Conservation (phyloP, 371 early-diverging fungal genomes). For the Mucor mucedo region DNA sequence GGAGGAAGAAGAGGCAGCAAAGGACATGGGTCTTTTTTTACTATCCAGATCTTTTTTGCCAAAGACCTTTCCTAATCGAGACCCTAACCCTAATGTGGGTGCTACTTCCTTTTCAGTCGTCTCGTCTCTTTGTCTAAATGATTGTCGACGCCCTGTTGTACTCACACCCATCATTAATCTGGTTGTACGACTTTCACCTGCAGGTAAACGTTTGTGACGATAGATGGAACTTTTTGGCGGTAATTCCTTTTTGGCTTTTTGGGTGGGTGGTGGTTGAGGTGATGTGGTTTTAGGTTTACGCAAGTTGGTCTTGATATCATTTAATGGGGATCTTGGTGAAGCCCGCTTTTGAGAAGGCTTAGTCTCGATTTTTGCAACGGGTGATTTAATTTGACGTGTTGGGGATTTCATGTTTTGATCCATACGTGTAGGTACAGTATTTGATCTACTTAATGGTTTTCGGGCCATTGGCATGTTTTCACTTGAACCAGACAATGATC, state of each 20-base stretch:
- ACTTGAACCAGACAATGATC: slow-evolving; percentile 1
- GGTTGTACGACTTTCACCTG: slow-evolving; percentile 46
- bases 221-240: slow-evolving; percentile 35
- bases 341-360: slow-evolving; percentile 6
- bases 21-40: slow-evolving; percentile 34
- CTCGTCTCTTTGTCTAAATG: slow-evolving; percentile 23
- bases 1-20: slow-evolving; percentile 20
- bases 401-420: too few relatives aligned
- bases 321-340: slow-evolving; percentile 9
- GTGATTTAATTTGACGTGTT: slow-evolving; percentile 7
- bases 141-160: slow-evolving; percentile 36
- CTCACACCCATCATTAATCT: slow-evolving; percentile 53
- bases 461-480: not conserved
- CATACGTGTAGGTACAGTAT: slow-evolving; percentile 30
- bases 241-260: slow-evolving; percentile 15
- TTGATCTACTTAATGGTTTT: slow-evolving; percentile 26
- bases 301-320: slow-evolving; percentile 9
- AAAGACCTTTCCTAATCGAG: slow-evolving; percentile 18
- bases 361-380: not conserved
- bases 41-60: slow-evolving; percentile 9
- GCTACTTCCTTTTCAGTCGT: not conserved
- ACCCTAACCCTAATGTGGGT: slow-evolving; percentile 17
- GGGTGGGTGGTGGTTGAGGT: slow-evolving; percentile 7
- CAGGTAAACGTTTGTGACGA: slow-evolving; percentile 40
- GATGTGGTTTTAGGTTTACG: slow-evolving; percentile 18